These are phyloP conservation scores for Mrakia frigida DNA, from an alignment of 768 basidiomycete genomes.

Conservation along the genomic window DNA sequence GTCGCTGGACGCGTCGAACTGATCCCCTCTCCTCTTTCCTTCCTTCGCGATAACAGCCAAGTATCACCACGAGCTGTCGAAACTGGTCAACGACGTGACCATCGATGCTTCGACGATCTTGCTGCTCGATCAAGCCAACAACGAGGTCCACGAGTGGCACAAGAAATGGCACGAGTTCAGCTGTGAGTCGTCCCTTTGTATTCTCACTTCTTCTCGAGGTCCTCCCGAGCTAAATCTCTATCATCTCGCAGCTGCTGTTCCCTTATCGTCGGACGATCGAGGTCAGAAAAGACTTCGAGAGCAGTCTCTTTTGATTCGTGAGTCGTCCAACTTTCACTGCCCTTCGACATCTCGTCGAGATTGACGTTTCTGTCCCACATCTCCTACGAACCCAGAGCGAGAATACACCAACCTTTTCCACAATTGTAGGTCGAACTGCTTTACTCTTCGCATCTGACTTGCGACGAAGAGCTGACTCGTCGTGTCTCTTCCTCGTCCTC, in stretches of 20 bases:
- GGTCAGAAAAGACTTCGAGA: constrained; percentile 40
- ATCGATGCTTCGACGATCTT: constrained; percentile 68
- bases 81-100: constrained; percentile 57
- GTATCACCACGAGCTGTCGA: constrained; percentile 67
- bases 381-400: constrained; percentile 61
- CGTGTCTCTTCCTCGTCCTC: neutral
- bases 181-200: no score
- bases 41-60: neutral
- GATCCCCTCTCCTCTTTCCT: constrained; percentile 55
- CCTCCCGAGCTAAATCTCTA: neutral
- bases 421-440: constrained; percentile 35
- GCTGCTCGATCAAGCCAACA: constrained; percentile 65
- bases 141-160: constrained; percentile 73
- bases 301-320: constrained; percentile 86
- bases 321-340: constrained; percentile 52
- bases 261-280: constrained; percentile 57
- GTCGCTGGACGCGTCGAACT: neutral
- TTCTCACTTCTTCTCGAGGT: neutral
- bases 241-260: neutral
- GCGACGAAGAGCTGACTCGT: neutral
- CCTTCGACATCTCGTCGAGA: neutral
- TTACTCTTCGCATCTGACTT: neutral
- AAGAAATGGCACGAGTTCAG: constrained; percentile 40
- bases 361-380: constrained; percentile 52
- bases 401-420: constrained; percentile 40